Base-by-base conservation (phyloP, 306 rosid genomes). In the Inga oerstediana region DNA sequence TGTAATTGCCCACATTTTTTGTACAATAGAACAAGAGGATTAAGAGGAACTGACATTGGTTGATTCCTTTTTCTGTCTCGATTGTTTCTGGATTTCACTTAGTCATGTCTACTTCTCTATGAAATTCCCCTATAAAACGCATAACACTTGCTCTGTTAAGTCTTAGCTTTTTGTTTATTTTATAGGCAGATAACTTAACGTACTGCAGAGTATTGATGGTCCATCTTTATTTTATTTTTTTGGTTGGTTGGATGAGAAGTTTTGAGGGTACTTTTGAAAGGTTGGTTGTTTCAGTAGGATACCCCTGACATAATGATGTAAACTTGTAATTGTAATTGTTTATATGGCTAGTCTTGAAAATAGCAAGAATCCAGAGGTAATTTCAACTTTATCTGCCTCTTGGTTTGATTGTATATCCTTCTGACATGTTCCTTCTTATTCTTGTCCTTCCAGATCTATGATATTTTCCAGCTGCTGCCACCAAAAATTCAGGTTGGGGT, bases 401-500 rank as follows among this genome's bases (percentile, higher is more conserved):
- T 43, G 43, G 30, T 35, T 80, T 41, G 20, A 12, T 54, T 10
- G 14, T 74, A 35, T 61, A 22, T 67, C 48, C 45, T 77, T 41
- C 81, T 84, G 39, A 91, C 48, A 0, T 3, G 59, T 51, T 14
- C 2, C 34, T 64, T 77, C 41, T 4, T 45, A 11, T 59, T 67
- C 76, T 64, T 9, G 61, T 22, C n/a, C 80, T 39, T 81, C 72
- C 90, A 92, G 97, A 90, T 92, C 89, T 89, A 89, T 81, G 93
- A 90, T 86, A 90, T 90, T 77, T 92, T 92, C 87, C 97, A 92
- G 90, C 85, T 92, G 79, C 90, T 92, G 68, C 97, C 97, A 51
- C 86, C 94, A 8, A 89, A 89, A 84, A 92, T 90, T 77, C 94
- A 92, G 83, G 91, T 92, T 61, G 97, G 97, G 72, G 91, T 92